These are phyloP conservation scores for Eucalyptus polybractea DNA, from an alignment of 345 rosid genomes.

Conservation along the genomic window DNA sequence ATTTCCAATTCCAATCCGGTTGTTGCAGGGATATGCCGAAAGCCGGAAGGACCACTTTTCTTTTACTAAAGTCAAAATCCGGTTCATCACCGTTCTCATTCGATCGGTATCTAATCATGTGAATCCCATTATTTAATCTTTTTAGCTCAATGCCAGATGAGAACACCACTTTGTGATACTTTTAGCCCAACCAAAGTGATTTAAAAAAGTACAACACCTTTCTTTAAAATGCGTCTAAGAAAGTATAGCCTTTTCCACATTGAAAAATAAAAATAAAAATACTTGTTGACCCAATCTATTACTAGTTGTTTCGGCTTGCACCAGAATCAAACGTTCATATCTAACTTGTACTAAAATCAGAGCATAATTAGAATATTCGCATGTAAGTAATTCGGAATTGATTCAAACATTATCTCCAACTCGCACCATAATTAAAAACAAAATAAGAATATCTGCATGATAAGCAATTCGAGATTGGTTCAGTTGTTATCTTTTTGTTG, in stretches of 20 bases:
- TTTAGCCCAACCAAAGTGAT: background rate
- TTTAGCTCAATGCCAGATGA: background rate
- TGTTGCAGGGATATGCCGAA: background rate
- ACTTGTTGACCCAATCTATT: background rate
- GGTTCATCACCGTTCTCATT: background rate
- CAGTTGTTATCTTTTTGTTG: background rate
- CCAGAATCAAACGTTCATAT: too few relatives aligned
- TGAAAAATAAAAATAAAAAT: background rate
- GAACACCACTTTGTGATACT: background rate
- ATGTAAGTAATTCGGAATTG: background rate
- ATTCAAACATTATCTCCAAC: background rate
- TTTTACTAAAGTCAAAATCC: background rate
- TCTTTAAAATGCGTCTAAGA: background rate
- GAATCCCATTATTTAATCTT: background rate
- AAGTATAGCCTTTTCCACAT: background rate
- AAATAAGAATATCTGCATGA: background rate
- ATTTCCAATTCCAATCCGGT: background rate
- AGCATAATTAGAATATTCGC: background rate
- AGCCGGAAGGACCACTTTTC: background rate
- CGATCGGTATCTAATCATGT: background rate
- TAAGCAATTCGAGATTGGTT: background rate
- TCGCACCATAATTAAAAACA: too few relatives aligned
- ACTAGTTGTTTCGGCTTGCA: background rate
- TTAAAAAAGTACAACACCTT: background rate
- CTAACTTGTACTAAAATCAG: background rate